Conservation (phyloP, 2,329 filamentous ascomycete species). For the Aspergillus bombycis region DNA sequence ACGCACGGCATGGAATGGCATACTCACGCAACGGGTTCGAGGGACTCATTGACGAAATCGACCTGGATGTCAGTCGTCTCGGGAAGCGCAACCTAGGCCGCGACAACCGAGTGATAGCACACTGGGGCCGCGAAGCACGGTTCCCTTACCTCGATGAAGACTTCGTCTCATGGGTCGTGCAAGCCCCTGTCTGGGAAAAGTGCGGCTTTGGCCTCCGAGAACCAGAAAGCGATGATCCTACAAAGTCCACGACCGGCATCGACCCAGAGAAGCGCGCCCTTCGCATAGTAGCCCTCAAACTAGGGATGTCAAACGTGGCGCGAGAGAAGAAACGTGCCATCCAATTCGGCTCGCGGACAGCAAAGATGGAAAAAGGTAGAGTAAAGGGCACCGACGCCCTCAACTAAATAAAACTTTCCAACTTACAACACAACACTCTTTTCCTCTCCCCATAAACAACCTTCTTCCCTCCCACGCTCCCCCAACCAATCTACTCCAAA, state of each 20-base stretch:
- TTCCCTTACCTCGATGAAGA: constrained; percentile 91
- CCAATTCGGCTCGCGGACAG: constrained; percentile 80
- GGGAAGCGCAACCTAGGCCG: constrained; percentile 93
- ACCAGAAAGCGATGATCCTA: constrained; percentile 20
- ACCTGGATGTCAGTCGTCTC: constrained; percentile 80
- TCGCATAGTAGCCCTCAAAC: constrained; percentile 71
- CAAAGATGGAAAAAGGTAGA: constrained; percentile 72
- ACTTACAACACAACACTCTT: background rate
- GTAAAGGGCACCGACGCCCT: constrained; percentile 68
- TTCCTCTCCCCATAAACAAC: background rate
- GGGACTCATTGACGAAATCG: constrained; percentile 78
- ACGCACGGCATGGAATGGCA: constrained; percentile 78
- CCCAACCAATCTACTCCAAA: background rate
- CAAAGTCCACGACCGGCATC: constrained; percentile 41
- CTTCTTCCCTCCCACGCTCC: background rate
- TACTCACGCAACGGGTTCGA: constrained; percentile 70
- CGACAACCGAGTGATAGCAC: constrained; percentile 86
- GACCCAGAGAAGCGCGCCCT: constrained; percentile 83
- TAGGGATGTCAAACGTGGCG: constrained; percentile 73
- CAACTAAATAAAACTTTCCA: constrained; percentile 25
- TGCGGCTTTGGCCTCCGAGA: constrained; percentile 73
- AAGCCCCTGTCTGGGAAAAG: constrained; percentile 76
- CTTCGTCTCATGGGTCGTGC: constrained; percentile 79
- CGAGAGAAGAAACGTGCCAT: constrained; percentile 93
- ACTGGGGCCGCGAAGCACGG: constrained; percentile 86